Evolutionary conservation across 2,329 filamentous ascomycete genomes (phyloP).

Genomic region (Scedosporium boydii): DNA sequence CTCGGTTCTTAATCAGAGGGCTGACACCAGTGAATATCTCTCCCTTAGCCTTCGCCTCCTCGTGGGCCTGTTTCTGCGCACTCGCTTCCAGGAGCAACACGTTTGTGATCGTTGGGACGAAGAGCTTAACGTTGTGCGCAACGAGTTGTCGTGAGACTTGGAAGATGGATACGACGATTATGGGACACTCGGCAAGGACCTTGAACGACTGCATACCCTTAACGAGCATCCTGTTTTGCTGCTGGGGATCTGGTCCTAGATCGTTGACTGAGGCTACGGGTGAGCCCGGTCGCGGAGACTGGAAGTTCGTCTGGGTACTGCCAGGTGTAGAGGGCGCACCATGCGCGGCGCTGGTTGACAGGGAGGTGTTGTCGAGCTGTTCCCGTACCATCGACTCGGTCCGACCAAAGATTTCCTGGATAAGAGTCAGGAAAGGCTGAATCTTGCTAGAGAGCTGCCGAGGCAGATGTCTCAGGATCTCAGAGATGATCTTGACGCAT

Average conservation of each 20-base stretch:
- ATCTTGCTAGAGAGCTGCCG: slow-evolving; percentile 72
- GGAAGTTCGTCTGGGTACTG: slow-evolving; percentile 60
- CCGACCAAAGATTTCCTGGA: slow-evolving; percentile 90
- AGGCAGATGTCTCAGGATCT: slow-evolving; percentile 86
- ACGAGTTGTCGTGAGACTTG: slow-evolving; percentile 81
- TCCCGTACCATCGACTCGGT: slow-evolving; percentile 94
- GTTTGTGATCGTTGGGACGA: slow-evolving; percentile 88
- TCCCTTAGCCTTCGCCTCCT: slow-evolving; percentile 68
- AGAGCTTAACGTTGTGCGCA: slow-evolving; percentile 75
- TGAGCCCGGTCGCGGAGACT: slow-evolving; percentile 82
- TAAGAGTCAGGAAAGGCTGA: slow-evolving; percentile 81
- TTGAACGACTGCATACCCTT: slow-evolving; percentile 99
- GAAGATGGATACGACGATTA: slow-evolving; percentile 97
- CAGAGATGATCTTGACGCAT: slow-evolving; percentile 96
- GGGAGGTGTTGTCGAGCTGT: slow-evolving; percentile 73
- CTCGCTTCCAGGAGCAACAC: slow-evolving; percentile 83
- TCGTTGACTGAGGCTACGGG: slow-evolving; percentile 77
- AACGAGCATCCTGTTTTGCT: slow-evolving; percentile 68
- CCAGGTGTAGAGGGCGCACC: slow-evolving; percentile 59
- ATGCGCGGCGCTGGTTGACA: slow-evolving; percentile 38
- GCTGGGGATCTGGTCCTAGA: slow-evolving; percentile 69
- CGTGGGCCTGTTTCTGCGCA: slow-evolving; percentile 85
- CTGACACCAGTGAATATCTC: slow-evolving; percentile 89
- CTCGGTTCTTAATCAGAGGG: slow-evolving; percentile 84
- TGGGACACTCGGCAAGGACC: slow-evolving; percentile 92